Percentiles rank a stretch among this genome's conserved stretches.
Conservation (phyloP, 2,329 filamentous ascomycete genomes). For the Exophiala dermatitidis region DNA sequence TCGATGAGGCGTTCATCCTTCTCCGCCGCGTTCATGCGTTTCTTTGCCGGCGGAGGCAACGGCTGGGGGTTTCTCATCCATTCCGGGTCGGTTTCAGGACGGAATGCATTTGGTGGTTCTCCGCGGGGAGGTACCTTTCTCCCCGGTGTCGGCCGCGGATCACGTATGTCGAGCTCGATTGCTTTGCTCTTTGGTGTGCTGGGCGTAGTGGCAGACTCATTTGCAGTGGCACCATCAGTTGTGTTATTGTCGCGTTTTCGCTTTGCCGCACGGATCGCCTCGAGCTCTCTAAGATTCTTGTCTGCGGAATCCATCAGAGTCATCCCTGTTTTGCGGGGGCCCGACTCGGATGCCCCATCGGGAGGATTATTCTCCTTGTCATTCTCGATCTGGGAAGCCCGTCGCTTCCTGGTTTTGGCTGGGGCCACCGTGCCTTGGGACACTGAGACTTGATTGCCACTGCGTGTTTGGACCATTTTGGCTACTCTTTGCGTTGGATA, state of each 20-base stretch:
- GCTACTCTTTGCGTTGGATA: background rate
- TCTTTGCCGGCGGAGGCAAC: background rate
- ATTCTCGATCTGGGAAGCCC: background rate
- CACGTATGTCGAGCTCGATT: background rate
- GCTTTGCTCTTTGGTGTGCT: background rate
- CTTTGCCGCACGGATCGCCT: background rate
- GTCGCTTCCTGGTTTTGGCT: background rate
- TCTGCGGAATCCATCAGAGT: background rate
- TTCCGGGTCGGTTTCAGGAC: background rate
- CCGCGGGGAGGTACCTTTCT: background rate
- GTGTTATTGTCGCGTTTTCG: no score
- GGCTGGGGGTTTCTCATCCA: background rate
- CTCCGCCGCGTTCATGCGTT: background rate
- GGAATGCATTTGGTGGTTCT: background rate
- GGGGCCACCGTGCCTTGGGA: background rate
- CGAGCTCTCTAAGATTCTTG: background rate
- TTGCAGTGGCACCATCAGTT: no score
- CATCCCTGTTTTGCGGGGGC: background rate
- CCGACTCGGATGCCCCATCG: background rate
- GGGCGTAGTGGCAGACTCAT: background rate
- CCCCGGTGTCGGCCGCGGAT: background rate
- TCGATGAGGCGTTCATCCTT: conserved; percentile 2
- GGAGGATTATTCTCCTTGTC: background rate
- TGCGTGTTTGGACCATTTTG: background rate
- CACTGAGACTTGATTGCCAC: background rate